Conservation (phyloP, 2,329 filamentous ascomycete species). For the Diplodia sapinea region DNA sequence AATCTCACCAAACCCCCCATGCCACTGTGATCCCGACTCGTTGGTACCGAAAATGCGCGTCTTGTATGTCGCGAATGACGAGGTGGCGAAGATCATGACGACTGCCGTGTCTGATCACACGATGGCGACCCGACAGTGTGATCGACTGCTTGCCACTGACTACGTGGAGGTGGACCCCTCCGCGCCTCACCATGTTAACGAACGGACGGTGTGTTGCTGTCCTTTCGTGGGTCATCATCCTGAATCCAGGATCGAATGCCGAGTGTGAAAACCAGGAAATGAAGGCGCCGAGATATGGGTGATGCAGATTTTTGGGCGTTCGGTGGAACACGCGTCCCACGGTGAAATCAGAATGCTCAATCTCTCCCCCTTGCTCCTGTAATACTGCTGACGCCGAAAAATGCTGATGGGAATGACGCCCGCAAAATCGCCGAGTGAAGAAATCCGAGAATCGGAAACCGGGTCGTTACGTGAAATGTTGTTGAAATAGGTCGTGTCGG, state of each 20-base stretch:
- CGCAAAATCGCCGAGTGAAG: conserved; percentile 17
- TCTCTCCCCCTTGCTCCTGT: conserved; percentile 17
- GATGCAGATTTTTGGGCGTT: conserved; percentile 10
- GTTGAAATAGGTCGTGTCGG: neutral
- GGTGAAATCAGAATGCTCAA: conserved; percentile 21
- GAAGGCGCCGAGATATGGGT: conserved; percentile 11
- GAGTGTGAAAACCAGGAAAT: conserved; percentile 11
- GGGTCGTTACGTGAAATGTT: conserved; percentile 2
- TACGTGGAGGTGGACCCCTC: conserved; percentile 4
- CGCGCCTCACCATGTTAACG: conserved; percentile 14
- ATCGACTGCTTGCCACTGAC: conserved; percentile 9
- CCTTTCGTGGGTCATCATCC: neutral
- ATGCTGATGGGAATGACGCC: conserved; percentile 25
- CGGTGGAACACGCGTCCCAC: conserved; percentile 1
- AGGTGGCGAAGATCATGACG: conserved; percentile 24
- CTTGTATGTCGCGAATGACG: conserved; percentile 10
- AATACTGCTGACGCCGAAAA: conserved; percentile 23
- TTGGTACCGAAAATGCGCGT: conserved; percentile 24
- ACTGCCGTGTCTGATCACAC: conserved; percentile 15
- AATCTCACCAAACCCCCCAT: conserved; percentile 21
- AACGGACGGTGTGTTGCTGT: conserved; percentile 10
- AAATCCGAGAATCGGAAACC: neutral
- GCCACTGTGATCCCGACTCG: conserved; percentile 3
- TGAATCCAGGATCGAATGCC: conserved; percentile 1
- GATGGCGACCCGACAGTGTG: neutral